These are phyloP conservation scores for Whalleya microplaca DNA, from an alignment of 2,329 filamentous ascomycete genomes.

Conservation along the genomic window DNA sequence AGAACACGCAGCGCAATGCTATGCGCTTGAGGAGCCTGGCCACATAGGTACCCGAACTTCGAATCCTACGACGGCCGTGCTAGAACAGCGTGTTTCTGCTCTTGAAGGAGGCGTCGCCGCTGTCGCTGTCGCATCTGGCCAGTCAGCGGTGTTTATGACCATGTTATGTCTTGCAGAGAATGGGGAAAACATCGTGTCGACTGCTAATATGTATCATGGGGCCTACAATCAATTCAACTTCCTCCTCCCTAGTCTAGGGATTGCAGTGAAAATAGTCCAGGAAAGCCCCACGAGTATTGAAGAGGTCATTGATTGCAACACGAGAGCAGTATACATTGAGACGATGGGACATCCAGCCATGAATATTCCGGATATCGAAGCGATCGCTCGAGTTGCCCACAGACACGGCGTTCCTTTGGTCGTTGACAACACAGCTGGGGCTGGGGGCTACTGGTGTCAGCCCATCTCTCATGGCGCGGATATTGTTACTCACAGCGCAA, in stretches of 20 bases:
- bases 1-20: too few relatives aligned
- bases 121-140: constrained; percentile 79
- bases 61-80: constrained; percentile 81
- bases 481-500: constrained; percentile 87
- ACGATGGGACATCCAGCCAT: constrained; percentile 89
- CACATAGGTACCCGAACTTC: constrained; percentile 66
- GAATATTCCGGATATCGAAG: constrained; percentile 86
- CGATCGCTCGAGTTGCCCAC: constrained; percentile 76
- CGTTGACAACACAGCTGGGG: constrained; percentile 90
- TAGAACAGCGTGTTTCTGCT: constrained; percentile 89
- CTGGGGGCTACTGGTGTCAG: constrained; percentile 74
- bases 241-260: constrained; percentile 77
- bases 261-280: constrained; percentile 80
- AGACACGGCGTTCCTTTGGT: constrained; percentile 64
- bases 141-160: constrained; percentile 86
- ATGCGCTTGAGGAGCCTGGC: too few relatives aligned
- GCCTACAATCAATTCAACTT: constrained; percentile 97
- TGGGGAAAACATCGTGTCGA: constrained; percentile 89
- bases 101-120: constrained; percentile 89
- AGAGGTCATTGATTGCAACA: constrained; percentile 81
- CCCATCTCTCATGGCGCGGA: constrained; percentile 88
- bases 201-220: constrained; percentile 85
- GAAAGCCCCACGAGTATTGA: constrained; percentile 76
- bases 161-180: constrained; percentile 77
- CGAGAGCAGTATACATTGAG: constrained; percentile 86